These are phyloP conservation scores for Tylopilus plumbeoviolaceoides DNA, from an alignment of 768 basidiomycete genomes.

Conservation along the genomic window DNA sequence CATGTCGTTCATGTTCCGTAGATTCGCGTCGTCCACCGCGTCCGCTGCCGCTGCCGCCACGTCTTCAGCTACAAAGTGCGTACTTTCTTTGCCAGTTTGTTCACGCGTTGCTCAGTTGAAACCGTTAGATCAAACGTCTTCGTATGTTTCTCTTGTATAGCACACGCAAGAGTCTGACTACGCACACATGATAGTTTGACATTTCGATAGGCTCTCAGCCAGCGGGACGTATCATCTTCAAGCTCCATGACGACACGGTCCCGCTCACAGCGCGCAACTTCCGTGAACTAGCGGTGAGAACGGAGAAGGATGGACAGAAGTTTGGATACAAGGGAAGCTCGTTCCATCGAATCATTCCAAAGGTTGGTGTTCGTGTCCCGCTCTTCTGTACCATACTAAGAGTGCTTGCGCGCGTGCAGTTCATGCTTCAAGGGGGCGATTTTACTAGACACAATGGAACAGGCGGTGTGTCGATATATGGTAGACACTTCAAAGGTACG, in stretches of 20 bases:
- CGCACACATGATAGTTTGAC: slow-evolving; percentile 48
- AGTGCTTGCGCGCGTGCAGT: slow-evolving; percentile 32
- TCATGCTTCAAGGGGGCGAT: slow-evolving; percentile 89
- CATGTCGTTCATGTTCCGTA: slow-evolving; percentile 51
- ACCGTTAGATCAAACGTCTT: slow-evolving; percentile 24
- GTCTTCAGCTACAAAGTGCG: slow-evolving; percentile 15
- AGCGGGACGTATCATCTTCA: slow-evolving; percentile 74
- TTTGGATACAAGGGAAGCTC: slow-evolving; percentile 66
- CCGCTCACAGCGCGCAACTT: slow-evolving; percentile 81
- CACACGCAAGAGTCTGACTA: background rate
- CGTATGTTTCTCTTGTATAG: slow-evolving; percentile 23
- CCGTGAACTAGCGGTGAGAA: slow-evolving; percentile 67
- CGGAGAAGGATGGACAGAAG: slow-evolving; percentile 39
- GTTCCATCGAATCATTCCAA: slow-evolving; percentile 75
- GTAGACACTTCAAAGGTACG: slow-evolving; percentile 70
- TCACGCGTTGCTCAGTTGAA: slow-evolving; percentile 3
- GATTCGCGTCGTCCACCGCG: slow-evolving; percentile 49
- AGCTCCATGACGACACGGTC: slow-evolving; percentile 78
- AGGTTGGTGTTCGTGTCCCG: slow-evolving; percentile 33
- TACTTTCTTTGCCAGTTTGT: background rate
- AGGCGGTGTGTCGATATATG: slow-evolving; percentile 85
- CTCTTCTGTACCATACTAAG: background rate
- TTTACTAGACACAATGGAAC: slow-evolving; percentile 74
- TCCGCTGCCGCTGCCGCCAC: slow-evolving; percentile 18
- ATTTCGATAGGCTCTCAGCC: slow-evolving; percentile 56